Base-by-base conservation (phyloP, 768 basidiomycete genomes). In the Boletus vermiculosoides region DNA sequence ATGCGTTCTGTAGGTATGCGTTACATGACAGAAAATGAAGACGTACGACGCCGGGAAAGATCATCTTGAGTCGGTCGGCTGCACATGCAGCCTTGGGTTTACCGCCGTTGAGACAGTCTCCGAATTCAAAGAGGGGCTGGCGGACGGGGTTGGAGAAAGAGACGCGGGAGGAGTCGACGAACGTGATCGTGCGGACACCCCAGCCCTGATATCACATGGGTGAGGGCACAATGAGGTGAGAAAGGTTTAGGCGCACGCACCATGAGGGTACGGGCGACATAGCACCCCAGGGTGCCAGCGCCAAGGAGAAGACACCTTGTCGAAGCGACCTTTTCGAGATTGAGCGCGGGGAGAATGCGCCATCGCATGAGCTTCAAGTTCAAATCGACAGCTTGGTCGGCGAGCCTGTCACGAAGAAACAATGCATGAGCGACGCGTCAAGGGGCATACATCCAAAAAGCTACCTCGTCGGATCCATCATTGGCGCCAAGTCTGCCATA, bases 321-420 rank as follows among this genome's bases (percentile, higher is more conserved):
- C 0, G 71, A 67, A 2, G 92, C 85, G 22, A 99, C 82, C 73
- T 87, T 92, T 52, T 97, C 95, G 13, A 98, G 80, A 61, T 98
- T 83, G 48, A 99, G 84, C 1, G 82, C 75, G 15, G 97, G 97
- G 20, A 98, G 77, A 61, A 98, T 94, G 20, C 96, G 83, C 96
- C 96, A 98, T 20, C 93, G 83, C 96, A 99, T 98, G 41, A 99
- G 81, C 69, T 98, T 98, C 47, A 98, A 78, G 68, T 98, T 99
- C 40, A 99, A 78, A 73, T 98, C 94, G n/a, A 98, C 94, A 0
- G 97, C 97, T 72, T 99, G 96, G 61, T 92, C 86, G 1, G 96
- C 95, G 5, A 98, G 82, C 63, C 94, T 94, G 60, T 30, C 12
- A 34, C 45, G 6, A 33, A 10, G 3, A 7, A 6, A 50, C 16